Evolutionary conservation across 2,329 filamentous ascomycete genomes (phyloP), one percentile per base, ranked within the genome.

Genomic region (Ceratocystis cubensis): DNA sequence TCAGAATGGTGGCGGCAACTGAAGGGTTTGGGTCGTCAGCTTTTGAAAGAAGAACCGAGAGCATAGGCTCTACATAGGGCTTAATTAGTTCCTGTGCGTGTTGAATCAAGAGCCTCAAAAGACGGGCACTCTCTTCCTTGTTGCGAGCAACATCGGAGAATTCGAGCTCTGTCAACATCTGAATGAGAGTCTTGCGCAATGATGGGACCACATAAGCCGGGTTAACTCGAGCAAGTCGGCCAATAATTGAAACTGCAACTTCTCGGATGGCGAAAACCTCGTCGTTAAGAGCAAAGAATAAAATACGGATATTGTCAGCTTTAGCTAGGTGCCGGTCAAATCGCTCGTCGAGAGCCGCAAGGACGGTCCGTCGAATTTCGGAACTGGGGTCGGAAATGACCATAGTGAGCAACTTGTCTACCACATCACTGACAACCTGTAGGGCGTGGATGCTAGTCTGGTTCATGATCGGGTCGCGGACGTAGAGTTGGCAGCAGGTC

Each of bases 201-300:
- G 94, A 95, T 1, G 95, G 94, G 72, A 99, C 96, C 70, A 99
- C 92, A 75, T 99, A 99, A 67, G 95, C 95, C 0, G 94, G 95
- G 70, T 99, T 99, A 70, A 91, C 87, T 64, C 85, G 84, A 0
- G 94, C 95, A 66, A 99, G 80, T 13, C 95, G 90, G 41, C 94
- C 95, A 72, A 99, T 96, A 70, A 99, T 96, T 20, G 90, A 88
- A 72, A 99, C 96, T 7, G 94, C 89, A 33, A 94, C 93, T 77
- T 99, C 92, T 71, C 95, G 84, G 68, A 97, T 96, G 1, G 86
- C 82, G 70, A 97, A 99, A 1, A 91, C 83, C 73, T 97, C 93
- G 72, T 99, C 94, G 71, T 99, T 96, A 17, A 99, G 82, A 0
- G 94, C 93, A 68, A 97, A 87, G 76, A 99, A 97, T 0, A 99